Conservation (phyloP, 2,329 filamentous ascomycete species). For the Alternaria alternata region DNA sequence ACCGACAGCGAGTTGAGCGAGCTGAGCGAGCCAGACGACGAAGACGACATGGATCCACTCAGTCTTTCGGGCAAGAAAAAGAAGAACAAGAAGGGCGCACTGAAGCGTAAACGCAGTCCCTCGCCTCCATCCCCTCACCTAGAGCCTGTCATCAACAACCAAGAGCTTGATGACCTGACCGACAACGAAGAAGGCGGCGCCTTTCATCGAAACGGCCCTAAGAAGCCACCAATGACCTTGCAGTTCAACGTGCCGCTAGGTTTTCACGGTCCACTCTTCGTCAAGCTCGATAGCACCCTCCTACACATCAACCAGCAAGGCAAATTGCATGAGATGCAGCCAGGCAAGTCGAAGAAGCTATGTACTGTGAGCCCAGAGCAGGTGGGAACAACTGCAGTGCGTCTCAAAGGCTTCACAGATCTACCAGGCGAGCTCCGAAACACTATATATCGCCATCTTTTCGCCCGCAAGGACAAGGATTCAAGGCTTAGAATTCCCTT, state of each 20-base stretch:
- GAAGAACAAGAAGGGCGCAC: slow-evolving; percentile 38
- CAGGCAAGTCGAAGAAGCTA: slow-evolving; percentile 19
- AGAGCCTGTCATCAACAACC: slow-evolving; percentile 42
- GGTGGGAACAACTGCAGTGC: background rate
- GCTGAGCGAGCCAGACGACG: slow-evolving; percentile 31
- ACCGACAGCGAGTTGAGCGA: slow-evolving; percentile 20
- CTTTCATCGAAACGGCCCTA: slow-evolving; percentile 22
- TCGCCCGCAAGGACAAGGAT: slow-evolving; percentile 45
- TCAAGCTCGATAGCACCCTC: slow-evolving; percentile 51
- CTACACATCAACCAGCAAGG: slow-evolving; percentile 22
- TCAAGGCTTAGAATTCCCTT: slow-evolving; percentile 48
- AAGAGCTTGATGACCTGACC: slow-evolving; percentile 37
- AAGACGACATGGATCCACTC: slow-evolving; percentile 32
- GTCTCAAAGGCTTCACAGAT: slow-evolving; percentile 33
- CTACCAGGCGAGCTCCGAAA: slow-evolving; percentile 57
- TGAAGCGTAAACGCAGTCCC: slow-evolving; percentile 48
- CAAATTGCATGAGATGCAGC: slow-evolving; percentile 27
- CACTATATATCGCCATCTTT: slow-evolving; percentile 56
- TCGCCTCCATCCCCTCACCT: slow-evolving; percentile 48
- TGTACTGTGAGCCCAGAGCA: background rate
- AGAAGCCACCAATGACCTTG: slow-evolving; percentile 46
- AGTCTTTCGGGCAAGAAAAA: slow-evolving; percentile 24
- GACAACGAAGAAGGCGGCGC: slow-evolving; percentile 37
- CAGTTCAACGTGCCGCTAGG: slow-evolving; percentile 58
- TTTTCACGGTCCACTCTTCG: slow-evolving; percentile 55